phyloP scores from a whole-genome alignment of 164 flowering plant species.

The Santalum album region DNA sequence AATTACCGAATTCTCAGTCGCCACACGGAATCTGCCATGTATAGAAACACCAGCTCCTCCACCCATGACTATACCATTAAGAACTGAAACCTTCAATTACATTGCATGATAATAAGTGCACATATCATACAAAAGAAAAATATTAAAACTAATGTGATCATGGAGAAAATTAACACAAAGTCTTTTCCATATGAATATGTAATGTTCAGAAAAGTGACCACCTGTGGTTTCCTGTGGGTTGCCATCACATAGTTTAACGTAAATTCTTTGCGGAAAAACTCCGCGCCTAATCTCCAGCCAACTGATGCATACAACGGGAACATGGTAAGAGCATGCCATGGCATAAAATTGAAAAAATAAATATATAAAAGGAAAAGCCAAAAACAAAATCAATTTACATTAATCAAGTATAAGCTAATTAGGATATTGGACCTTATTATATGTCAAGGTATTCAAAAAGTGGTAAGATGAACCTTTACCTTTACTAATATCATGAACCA shows the following conservation, averaged over 20 bases:
- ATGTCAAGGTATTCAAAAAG: neutral
- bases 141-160: neutral
- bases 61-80: slow-evolving; percentile 94
- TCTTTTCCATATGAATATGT: neutral
- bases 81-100: slow-evolving; percentile 70
- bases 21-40: slow-evolving; percentile 88
- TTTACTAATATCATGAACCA: slow-evolving; percentile 30
- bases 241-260: slow-evolving; percentile 54
- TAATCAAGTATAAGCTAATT: too few relatives aligned
- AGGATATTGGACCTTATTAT: neutral
- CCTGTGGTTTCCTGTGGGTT: slow-evolving; percentile 67
- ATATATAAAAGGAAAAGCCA: too few relatives aligned
- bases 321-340: too few relatives aligned
- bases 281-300: slow-evolving; percentile 46
- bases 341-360: too few relatives aligned
- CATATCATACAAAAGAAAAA: neutral
- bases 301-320: slow-evolving; percentile 26
- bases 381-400: too few relatives aligned
- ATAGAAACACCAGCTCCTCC: slow-evolving; percentile 89
- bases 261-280: slow-evolving; percentile 38
- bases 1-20: slow-evolving; percentile 84
- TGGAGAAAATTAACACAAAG: neutral
- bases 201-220: slow-evolving; percentile 10
- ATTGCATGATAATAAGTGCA: slow-evolving; percentile 9
- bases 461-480: slow-evolving; percentile 21